Conservation (phyloP, 176 grass and related monocot genomes). For the Luzula sylvatica region DNA sequence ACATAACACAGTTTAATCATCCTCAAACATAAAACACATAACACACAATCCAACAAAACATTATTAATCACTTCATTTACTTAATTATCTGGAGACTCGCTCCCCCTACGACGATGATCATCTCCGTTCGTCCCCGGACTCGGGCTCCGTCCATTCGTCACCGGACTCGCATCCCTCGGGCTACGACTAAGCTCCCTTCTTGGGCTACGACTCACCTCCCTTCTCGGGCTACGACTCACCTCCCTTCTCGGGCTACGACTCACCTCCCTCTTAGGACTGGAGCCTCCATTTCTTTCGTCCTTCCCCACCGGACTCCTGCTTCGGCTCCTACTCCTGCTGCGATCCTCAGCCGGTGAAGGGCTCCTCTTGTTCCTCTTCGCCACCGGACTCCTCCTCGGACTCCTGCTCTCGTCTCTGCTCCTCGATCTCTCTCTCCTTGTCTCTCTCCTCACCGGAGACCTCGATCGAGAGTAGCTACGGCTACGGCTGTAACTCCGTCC, state of each 20-base stretch:
- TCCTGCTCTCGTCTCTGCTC: constrained; percentile 73
- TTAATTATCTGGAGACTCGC: constrained; percentile 31
- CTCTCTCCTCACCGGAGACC: constrained; percentile 44
- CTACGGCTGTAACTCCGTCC: constrained; percentile 70
- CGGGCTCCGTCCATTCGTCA: constrained; percentile 46
- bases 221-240: background rate
- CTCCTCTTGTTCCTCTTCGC: constrained; percentile 42
- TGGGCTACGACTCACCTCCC: constrained; percentile 58
- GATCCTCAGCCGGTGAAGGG: constrained; percentile 36
- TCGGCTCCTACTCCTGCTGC: constrained; percentile 32
- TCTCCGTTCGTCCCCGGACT: constrained; percentile 35
- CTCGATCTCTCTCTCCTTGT: constrained; percentile 51
- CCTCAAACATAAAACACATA: background rate
- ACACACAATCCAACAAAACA: background rate
- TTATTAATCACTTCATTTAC: no score
- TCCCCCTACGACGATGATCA: constrained; percentile 25
- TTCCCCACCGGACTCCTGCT: constrained; percentile 45
- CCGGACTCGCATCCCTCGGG: constrained; percentile 41
- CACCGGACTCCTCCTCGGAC: constrained; percentile 50
- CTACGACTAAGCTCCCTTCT: constrained; percentile 66
- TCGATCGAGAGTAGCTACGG: constrained; percentile 47
- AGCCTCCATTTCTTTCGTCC: constrained; percentile 34
- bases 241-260: background rate
- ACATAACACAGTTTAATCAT: no score
- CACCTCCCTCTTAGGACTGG: constrained; percentile 29